Base-by-base conservation (phyloP, 768 basidiomycete species). In the Tephrocybe sp. region DNA sequence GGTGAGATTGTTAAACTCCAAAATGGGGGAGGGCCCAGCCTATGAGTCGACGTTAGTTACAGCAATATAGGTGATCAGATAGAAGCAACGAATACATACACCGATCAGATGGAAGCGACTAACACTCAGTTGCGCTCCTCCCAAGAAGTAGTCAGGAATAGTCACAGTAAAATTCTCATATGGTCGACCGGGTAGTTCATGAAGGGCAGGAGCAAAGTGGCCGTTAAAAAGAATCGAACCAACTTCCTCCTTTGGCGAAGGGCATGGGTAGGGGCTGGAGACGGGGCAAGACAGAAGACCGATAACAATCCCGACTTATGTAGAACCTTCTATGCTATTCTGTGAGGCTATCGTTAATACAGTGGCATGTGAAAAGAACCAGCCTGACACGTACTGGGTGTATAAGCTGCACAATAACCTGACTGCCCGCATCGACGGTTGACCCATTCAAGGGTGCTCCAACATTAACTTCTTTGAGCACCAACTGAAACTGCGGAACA, bases 91-190 rank as follows among this genome's bases (percentile, higher is more conserved):
- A 48, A 21, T 30, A 31, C 60, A 18, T 55, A 70, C 67, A 35
- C 67, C 66, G 47, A 70, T 66, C 47, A 68, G 54, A 54, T 69
- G 67, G 35, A 68, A 64, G 16, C 67, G 61, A 34, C 50, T 55
- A 9, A 61, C 61, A 11, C 57, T 65, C 22, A 68, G 38, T 45
- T 69, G 64, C 2, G 66, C 66, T 8, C 25, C 50, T 1, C 64
- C 66, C 28, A 44, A 42, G 12, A 55, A 44, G 30, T 60, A 58
- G 39, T 59, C 55, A 18, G 68, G 69, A 9, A 68, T 53, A 19
- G 57, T 65, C 16, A 78, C 64, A 0, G 71, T 70, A 55, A 79
- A 74, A 58, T 78, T 77, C 55, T 78, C 59, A 53, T 76, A 77
- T 3, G 74, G 72, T 21, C 60, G 49, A 40, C 63, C 65, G 1